Base-by-base conservation (phyloP, 2,329 filamentous ascomycete species). In the Fusarium temperatum region DNA sequence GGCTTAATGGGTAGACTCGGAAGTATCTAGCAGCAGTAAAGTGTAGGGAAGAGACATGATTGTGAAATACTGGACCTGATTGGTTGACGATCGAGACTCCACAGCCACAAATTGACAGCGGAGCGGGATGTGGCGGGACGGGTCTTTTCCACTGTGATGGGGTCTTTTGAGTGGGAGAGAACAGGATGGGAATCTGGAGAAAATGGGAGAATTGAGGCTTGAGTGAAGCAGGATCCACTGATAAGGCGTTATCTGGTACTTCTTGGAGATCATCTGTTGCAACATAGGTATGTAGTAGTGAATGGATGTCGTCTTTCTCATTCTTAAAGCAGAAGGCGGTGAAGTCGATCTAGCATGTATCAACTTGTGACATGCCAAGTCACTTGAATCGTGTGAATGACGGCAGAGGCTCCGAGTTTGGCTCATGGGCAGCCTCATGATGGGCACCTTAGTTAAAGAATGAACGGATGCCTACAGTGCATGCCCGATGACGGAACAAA, bases 61-160 rank as follows among this genome's bases (percentile, higher is more conserved):
- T 56, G 15, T 22, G 36, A 59, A 56, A 8, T 39, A 18, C 11
- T n/a, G 36, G 22, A 44, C 15, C 20, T 72, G 62, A 66, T 76
- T 77, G 75, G 71, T n/a, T 35, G 11, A 53, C 14, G 18, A 12
- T 2, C 2, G 6, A 22, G 18, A 28, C 45, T 72, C 63, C 64
- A 66, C 45, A 47, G 74, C 72, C 74, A 77, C 72, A 76, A 78
- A 68, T 62, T 68, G 55, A 73, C 60, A 68, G 59, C 55, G 68
- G 64, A 65, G 68, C 63, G 64, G 72, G 74, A 69, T 78, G 74
- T 78, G 76, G 76, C 74, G 76, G 76, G 66, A 74, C 63, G 61
- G 73, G 69, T 57, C 65, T 65, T 13, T 55, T 55, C 72, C 72
- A 32, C 53, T 60, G 65, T 30, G 57, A 66, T 47, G 68, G 71